phyloP scores from a whole-genome alignment of 495 filamentous ascomycete species.

The Aspergillus haitiensis region DNA sequence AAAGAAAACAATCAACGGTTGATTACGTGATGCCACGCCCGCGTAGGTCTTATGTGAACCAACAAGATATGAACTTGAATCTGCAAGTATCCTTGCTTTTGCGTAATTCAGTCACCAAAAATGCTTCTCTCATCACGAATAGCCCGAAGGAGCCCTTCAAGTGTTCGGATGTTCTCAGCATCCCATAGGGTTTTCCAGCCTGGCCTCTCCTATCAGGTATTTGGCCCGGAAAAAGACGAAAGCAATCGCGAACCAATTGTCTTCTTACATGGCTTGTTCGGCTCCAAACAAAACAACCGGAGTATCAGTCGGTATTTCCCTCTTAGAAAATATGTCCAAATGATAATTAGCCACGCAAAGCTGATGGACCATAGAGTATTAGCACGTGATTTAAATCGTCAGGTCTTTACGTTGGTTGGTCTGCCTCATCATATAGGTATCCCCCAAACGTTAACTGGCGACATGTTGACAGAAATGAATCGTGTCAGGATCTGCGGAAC shows the following conservation, averaged over 20 bases:
- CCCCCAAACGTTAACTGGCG: no score
- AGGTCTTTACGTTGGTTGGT: slow-evolving; percentile 80
- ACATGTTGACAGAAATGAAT: background rate
- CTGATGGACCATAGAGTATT: slow-evolving; percentile 58
- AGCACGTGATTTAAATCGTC: slow-evolving; percentile 75
- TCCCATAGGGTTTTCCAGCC: slow-evolving; percentile 22
- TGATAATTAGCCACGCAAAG: slow-evolving; percentile 17
- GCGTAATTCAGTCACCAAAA: background rate
- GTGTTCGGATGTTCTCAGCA: slow-evolving; percentile 41
- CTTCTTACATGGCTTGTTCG: slow-evolving; percentile 92
- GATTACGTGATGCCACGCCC: no score
- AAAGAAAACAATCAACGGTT: no score
- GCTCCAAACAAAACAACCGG: slow-evolving; percentile 93
- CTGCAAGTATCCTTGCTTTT: no score
- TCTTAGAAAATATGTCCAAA: no score
- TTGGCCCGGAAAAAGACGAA: slow-evolving; percentile 41
- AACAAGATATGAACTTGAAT: no score
- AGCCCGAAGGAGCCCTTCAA: slow-evolving; percentile 20
- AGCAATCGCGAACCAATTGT: slow-evolving; percentile 64
- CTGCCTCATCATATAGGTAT: background rate
- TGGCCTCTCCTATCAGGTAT: slow-evolving; percentile 46
- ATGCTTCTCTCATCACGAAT: slow-evolving; percentile 29
- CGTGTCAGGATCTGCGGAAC: slow-evolving; percentile 79
- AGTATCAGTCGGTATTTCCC: slow-evolving; percentile 88
- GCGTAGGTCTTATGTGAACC: no score